Conservation (phyloP, 2,329 filamentous ascomycete species). For the Fusarium domesticum region DNA sequence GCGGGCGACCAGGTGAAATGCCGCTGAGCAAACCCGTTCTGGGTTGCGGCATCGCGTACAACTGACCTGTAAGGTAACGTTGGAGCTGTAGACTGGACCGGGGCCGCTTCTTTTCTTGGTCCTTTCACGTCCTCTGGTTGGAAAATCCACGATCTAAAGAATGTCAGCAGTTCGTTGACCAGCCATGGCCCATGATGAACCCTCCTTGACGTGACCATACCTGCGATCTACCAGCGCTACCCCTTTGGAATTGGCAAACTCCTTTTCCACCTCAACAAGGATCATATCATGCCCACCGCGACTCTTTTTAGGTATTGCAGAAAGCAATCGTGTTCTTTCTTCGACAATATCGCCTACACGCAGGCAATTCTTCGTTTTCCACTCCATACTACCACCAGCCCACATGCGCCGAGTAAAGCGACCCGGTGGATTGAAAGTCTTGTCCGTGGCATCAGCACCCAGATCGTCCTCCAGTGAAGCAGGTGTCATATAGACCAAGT, state of each 20-base stretch:
- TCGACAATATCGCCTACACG: conserved; percentile 53
- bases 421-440: conserved; percentile 54
- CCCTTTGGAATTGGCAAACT: conserved; percentile 50
- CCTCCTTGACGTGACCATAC: no score
- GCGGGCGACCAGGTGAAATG: conserved; percentile 50
- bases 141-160: conserved; percentile 52
- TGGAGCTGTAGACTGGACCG: no score
- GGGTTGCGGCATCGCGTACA: no score
- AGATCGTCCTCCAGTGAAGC: conserved; percentile 51
- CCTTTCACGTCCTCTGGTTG: conserved; percentile 38
- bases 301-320: conserved; percentile 53
- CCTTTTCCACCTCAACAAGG: conserved; percentile 62
- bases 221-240: conserved; percentile 52
- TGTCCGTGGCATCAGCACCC: conserved; percentile 59
- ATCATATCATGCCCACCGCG: conserved; percentile 59
- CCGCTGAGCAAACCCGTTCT: no score
- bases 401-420: conserved; percentile 66
- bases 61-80: no score
- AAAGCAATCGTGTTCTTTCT: conserved; percentile 55
- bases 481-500: conserved; percentile 63
- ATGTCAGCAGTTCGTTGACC: no score
- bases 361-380: conserved; percentile 38
- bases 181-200: no score
- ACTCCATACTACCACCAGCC: conserved; percentile 60
- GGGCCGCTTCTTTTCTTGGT: no score